Base-by-base conservation (phyloP, 2,329 filamentous ascomycete genomes). In the Truncatella angustata region DNA sequence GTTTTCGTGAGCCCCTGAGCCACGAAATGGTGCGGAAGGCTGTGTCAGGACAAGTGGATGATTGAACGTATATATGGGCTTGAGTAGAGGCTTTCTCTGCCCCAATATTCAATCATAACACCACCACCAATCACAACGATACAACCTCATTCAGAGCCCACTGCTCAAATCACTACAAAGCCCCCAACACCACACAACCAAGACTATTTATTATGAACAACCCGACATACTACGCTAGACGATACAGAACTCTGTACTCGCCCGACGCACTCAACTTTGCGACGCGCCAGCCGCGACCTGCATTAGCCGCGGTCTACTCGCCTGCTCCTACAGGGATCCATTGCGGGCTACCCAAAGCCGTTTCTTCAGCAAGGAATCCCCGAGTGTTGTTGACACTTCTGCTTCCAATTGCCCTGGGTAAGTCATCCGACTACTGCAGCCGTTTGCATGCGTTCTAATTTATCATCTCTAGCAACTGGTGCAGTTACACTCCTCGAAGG, bases 221-320 rank as follows among this genome's bases (percentile, higher is more conserved):
- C 28, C 20, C 45, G 26, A 34, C 51, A 16, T 53, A 53, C 37
- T 44, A 49, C 51, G 51, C 45, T 30, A 42, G 51, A 49, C 51
- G 51, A 34, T 53, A 49, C 45, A 49, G 51, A 35, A 53, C 51
- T 48, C 51, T 53, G 11, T 53, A 44, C 43, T 44, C 18, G 21
- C 51, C 51, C 20, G 36, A 50, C 32, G 51, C 51, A 12, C 51
- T 53, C 14, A 53, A 53, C 51, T 53, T 53, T 39, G 28, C 39
- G 4, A 6, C 51, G 12, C 24, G 37, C 20, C 28, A 28, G 23
- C 45, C 51, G 12, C 39, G 51, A 14, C 37, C 28, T 7, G 51
- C 46, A 23, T 18, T 45, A 23, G 47, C 51, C 1, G 45, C 51
- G 30, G 46, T 53, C 23, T 53, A 53, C 32, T 49, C 16, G 12